Base-by-base conservation (phyloP, 2,329 filamentous ascomycete species). In the Pyrenophora tritici-repentis region DNA sequence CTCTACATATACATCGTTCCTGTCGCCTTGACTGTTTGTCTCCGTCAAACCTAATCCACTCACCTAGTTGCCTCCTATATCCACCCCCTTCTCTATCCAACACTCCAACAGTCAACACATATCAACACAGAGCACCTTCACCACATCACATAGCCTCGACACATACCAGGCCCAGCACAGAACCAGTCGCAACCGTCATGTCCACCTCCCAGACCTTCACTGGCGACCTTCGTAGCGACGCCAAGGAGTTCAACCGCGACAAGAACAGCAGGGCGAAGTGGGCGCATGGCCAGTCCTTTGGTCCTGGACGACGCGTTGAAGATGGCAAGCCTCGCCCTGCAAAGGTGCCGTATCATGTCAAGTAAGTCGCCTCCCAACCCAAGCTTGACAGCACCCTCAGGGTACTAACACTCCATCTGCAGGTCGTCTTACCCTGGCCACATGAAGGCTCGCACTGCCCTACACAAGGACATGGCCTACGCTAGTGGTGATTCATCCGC, bases 151-250 rank as follows among this genome's bases (percentile, higher is more conserved):
- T 20, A 24, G 22, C 22, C 22, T 24, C 22, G 22, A 7, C 22
- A 24, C 22, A 24, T 9, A 24, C 14, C 22, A 37, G 16, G 20
- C 16, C 53, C 49, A 42, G 45, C 41, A 43, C 49, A 37, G 14
- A 41, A 40, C 24, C 52, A 48, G 29, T 14, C 20, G 33, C 20
- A 42, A 35, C 50, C 59, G 65, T 40, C 69, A 79, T 79, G 76
- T 73, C 76, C 59, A 68, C 75, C 62, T 74, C 78, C 61, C 76
- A 78, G 68, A 71, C 74, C 66, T 72, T 78, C 64, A 78, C 76
- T 62, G 67, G 72, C 68, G 83, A 85, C 67, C 75, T 85, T 56
- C 82, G 83, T 67, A 78, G 77, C 68, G 73, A 73, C 59, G 76
- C 80, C 65, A 79, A 79, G 64, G 79, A 81, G 61, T 79, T 75